Conservation (phyloP, 257 asterid genomes). For the Misopates orontium region DNA sequence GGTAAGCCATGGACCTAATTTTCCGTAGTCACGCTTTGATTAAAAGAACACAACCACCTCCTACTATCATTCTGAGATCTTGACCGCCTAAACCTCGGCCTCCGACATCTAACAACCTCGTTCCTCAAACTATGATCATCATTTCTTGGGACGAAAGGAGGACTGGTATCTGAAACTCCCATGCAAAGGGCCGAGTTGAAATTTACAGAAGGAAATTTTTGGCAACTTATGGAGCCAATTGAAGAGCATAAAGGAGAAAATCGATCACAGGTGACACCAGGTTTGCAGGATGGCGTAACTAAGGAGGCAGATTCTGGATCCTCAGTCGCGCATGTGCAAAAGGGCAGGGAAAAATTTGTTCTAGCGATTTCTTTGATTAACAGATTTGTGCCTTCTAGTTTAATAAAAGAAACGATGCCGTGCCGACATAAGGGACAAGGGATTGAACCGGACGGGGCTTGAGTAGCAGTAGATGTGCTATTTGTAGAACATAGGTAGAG, state of each 20-base stretch:
- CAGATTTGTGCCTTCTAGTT: slow-evolving; percentile 54
- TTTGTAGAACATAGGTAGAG: slow-evolving; percentile 75
- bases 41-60: slow-evolving; percentile 72
- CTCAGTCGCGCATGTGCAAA: slow-evolving; percentile 62
- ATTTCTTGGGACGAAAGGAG: slow-evolving; percentile 42
- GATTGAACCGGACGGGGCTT: slow-evolving; percentile 74
- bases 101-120: slow-evolving; percentile 47
- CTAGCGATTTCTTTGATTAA: slow-evolving; percentile 48
- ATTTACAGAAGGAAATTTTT: slow-evolving; percentile 22
- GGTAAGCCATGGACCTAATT: no score
- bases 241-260: slow-evolving; percentile 54
- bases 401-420: slow-evolving; percentile 71
- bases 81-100: slow-evolving; percentile 52
- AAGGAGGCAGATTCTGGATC: slow-evolving; percentile 40
- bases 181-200: slow-evolving; percentile 55
- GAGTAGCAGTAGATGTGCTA: slow-evolving; percentile 44
- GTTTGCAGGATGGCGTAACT: slow-evolving; percentile 68
- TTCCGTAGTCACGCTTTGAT: slow-evolving; percentile 46
- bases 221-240: slow-evolving; percentile 67
- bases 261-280: slow-evolving; percentile 41
- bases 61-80: slow-evolving; percentile 53
- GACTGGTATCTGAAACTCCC: slow-evolving; percentile 52
- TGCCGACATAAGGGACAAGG: slow-evolving; percentile 83
- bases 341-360: slow-evolving; percentile 58
- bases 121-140: slow-evolving; percentile 28